phyloP scores from a whole-genome alignment of 768 basidiomycete species.

The Cystobasidium tubakii region DNA sequence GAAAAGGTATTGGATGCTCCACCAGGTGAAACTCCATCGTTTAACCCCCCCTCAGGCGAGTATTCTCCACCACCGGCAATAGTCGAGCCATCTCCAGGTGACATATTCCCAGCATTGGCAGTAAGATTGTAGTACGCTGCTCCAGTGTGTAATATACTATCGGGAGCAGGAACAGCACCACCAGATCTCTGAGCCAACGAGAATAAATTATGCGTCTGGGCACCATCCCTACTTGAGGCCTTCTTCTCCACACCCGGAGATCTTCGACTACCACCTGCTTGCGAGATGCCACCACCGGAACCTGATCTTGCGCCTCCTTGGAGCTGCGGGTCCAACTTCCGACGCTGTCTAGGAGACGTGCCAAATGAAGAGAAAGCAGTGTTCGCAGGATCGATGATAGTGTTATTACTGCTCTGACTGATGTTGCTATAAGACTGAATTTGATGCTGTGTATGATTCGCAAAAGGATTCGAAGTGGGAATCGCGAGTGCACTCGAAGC shows the following conservation, averaged over 20 bases:
- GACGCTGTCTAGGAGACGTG: slow-evolving; percentile 1
- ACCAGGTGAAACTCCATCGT: background rate
- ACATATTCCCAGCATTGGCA: background rate
- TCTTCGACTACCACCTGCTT: background rate
- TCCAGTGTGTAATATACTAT: slow-evolving; percentile 36
- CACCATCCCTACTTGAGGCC: background rate
- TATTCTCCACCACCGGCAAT: background rate
- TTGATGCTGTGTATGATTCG: background rate
- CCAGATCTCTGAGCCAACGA: background rate
- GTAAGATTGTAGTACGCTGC: slow-evolving; percentile 27
- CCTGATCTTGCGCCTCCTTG: slow-evolving; percentile 7
- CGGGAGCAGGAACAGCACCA: background rate
- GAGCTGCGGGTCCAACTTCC: background rate
- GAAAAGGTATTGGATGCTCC: background rate
- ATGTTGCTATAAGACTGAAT: background rate
- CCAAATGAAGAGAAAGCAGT: background rate
- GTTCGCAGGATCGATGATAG: background rate
- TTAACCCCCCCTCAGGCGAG: background rate
- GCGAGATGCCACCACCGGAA: background rate
- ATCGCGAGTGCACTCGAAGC: slow-evolving; percentile 19
- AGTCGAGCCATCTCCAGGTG: background rate
- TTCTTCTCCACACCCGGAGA: background rate
- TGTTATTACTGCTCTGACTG: background rate
- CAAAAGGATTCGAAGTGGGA: background rate
- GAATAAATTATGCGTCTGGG: slow-evolving; percentile 15